Evolutionary conservation across 108 stramenopile species (phyloP), one percentile per base, ranked within the genome.

Genomic region (Bacterosira constricta): DNA sequence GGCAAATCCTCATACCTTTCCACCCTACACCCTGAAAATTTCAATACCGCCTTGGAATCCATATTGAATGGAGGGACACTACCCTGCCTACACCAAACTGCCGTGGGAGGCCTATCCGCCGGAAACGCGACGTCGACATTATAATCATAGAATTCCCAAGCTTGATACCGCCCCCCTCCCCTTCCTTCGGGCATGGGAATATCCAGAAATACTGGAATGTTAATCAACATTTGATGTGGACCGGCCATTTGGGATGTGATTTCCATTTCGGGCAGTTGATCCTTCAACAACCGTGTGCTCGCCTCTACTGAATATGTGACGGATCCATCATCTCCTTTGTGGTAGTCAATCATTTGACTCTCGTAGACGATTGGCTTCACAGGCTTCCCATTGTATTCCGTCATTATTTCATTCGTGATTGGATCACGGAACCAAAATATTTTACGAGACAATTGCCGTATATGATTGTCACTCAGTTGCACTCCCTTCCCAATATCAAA

Each of bases 91-190:
- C 67, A 52, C 75, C 75, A 76, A 12, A 46, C 37, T 5, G 49
- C 41, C 25, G 60, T 58, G 1, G 75, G 66, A 30, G 75, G 75
- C 47, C 64, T 27, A 18, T 52, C 57, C 12, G 38, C 55, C 3
- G 66, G 66, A 62, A 58, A 67, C 29, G 75, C 13, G 17, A 44
- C 36, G 21, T 76, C 75, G 32, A 66, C 35, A 20, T 50, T 62
- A 42, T 69, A 76, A 69, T 76, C 75, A 54, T 76, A 76, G 52
- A 57, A 58, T 52, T 76, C 75, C 75, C 75, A 76, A n/a, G 75
- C 75, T 53, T 62, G 49, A 32, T 76, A 76, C 20, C 41, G 12
- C 8, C 75, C 54, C 3, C 18, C 35, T 37, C 35, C 52, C 1
- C 38, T 29, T 25, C 15, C 35, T 20, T 54, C 27, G 2, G 34